Evolutionary conservation across 805 yeast species (phyloP).

Genomic region (Tetrapisispora phaffii): DNA sequence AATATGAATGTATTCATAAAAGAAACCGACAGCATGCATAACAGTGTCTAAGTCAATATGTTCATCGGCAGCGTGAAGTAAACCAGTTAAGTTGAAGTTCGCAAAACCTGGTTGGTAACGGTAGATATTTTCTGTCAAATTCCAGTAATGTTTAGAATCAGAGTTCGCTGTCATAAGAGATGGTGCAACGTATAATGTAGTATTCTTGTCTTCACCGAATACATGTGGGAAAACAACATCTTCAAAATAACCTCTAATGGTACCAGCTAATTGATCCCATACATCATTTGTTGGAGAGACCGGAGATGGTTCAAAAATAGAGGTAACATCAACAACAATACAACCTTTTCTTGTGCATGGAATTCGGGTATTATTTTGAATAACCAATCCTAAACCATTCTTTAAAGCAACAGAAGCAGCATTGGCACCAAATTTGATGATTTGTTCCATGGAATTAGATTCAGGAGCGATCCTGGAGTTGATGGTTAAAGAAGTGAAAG

Average conservation of each 20-base stretch:
- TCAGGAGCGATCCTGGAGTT: conserved; percentile 61
- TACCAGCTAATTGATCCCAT: conserved; percentile 40
- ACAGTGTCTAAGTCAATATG: conserved; percentile 17
- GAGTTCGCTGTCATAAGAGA: conserved; percentile 49
- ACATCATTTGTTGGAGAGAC: conserved; percentile 29
- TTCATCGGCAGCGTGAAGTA: conserved; percentile 19
- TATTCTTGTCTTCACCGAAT: conserved; percentile 3
- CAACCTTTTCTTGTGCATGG: conserved; percentile 23
- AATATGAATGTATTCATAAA: conserved; percentile 15
- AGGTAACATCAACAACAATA: conserved; percentile 18
- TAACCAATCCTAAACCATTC: conserved; percentile 38
- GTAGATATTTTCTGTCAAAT: conserved; percentile 45
- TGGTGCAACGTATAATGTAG: conserved; percentile 33
- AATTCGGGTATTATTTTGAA: conserved; percentile 16
- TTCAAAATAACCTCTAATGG: conserved; percentile 45
- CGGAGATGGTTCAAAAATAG: conserved; percentile 33
- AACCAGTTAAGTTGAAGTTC: conserved; percentile 12
- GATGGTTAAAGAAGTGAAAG: conserved; percentile 40
- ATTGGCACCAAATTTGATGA: conserved; percentile 30
- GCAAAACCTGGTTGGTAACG: conserved; percentile 33
- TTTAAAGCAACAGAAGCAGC: conserved; percentile 37
- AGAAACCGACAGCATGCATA: conserved; percentile 16
- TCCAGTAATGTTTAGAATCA: conserved; percentile 53
- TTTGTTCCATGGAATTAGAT: conserved; percentile 37
- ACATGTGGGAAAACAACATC: conserved; percentile 32